A percentile compares a stretch with the other conserved stretches of the same genome.
Evolutionary conservation across 2,329 filamentous ascomycete species (phyloP).

Genomic region (Exophiala lecanii-corni): DNA sequence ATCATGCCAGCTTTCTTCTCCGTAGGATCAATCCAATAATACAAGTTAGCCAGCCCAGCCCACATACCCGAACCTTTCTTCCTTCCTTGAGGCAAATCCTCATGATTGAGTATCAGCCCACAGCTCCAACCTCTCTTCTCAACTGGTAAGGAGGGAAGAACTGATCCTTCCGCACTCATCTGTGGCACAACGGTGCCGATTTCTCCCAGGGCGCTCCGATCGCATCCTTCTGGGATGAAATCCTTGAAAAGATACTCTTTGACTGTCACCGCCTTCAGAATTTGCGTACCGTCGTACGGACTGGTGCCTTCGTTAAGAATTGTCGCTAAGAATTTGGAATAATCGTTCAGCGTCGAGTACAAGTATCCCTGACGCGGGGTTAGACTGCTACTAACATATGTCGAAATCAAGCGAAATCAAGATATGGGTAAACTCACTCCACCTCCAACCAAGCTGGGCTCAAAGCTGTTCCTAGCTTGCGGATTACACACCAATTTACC

Average conservation of each 20-base stretch:
- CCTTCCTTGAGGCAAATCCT: slow-evolving; percentile 17
- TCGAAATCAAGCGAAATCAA: no score
- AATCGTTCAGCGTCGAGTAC: slow-evolving; percentile 21
- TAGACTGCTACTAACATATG: no score
- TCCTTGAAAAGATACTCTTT: slow-evolving; percentile 22
- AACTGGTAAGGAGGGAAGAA: slow-evolving; percentile 12
- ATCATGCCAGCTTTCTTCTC: slow-evolving; percentile 16
- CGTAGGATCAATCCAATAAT: slow-evolving; percentile 23
- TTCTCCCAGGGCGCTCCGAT: slow-evolving; percentile 4
- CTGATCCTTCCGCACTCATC: slow-evolving; percentile 6
- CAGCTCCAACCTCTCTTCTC: slow-evolving; percentile 18
- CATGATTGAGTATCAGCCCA: slow-evolving; percentile 20
- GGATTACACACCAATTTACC: slow-evolving; percentile 10
- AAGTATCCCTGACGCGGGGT: no score
- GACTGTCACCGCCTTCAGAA: slow-evolving; percentile 20
- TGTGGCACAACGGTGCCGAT: slow-evolving; percentile 9
- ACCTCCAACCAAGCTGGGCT: no score
- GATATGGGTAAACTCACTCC: no score
- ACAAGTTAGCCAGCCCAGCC: slow-evolving; percentile 23
- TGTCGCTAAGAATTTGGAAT: slow-evolving; percentile 16
- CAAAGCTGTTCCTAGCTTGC: neutral
- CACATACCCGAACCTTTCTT: slow-evolving; percentile 20
- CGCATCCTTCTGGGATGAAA: neutral
- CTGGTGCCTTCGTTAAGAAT: slow-evolving; percentile 21
- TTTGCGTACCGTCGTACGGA: slow-evolving; percentile 12